These are phyloP conservation scores for Nephelium lappaceum DNA, from an alignment of 345 rosid species.

Conservation along the genomic window DNA sequence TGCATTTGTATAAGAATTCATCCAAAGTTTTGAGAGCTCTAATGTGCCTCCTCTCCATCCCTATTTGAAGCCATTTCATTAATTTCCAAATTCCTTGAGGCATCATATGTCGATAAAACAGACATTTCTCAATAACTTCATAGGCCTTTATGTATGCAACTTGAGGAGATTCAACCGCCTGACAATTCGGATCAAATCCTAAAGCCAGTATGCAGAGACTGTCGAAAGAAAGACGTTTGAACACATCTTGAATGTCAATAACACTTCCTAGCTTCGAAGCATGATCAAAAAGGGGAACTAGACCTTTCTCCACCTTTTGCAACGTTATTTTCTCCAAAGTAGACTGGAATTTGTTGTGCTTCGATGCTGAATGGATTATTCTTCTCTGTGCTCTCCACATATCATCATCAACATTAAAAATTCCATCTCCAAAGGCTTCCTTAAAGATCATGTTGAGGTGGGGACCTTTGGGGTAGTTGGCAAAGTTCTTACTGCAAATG, in stretches of 20 bases:
- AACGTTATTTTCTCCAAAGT: background rate
- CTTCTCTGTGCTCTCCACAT: slow-evolving; percentile 25
- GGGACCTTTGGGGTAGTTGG: slow-evolving; percentile 20
- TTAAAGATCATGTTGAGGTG: slow-evolving; percentile 19
- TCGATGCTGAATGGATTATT: slow-evolving; percentile 5
- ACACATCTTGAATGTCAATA: slow-evolving; percentile 35
- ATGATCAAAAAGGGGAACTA: slow-evolving; percentile 13
- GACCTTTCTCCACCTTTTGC: slow-evolving; percentile 5
- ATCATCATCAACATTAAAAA: slow-evolving; percentile 17
- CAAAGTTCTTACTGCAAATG: slow-evolving; percentile 20
- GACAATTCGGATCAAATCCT: slow-evolving; percentile 28
- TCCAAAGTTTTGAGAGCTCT: slow-evolving; percentile 13
- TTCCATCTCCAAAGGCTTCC: slow-evolving; percentile 27
- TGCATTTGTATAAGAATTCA: slow-evolving; percentile 18
- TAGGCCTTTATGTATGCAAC: slow-evolving; percentile 15
- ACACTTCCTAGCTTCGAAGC: background rate
- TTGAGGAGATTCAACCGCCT: slow-evolving; percentile 20
- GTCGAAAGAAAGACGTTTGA: slow-evolving; percentile 32
- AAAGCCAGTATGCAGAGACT: slow-evolving; percentile 21
- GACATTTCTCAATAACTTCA: slow-evolving; percentile 24
- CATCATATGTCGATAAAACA: slow-evolving; percentile 9
- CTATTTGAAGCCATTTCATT: slow-evolving; percentile 28
- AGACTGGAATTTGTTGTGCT: background rate
- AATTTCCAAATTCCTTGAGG: slow-evolving; percentile 23
- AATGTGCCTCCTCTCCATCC: slow-evolving; percentile 26